Base-by-base conservation (phyloP, 1,284 basidiomycete species). In the Papiliotrema flavescens region DNA sequence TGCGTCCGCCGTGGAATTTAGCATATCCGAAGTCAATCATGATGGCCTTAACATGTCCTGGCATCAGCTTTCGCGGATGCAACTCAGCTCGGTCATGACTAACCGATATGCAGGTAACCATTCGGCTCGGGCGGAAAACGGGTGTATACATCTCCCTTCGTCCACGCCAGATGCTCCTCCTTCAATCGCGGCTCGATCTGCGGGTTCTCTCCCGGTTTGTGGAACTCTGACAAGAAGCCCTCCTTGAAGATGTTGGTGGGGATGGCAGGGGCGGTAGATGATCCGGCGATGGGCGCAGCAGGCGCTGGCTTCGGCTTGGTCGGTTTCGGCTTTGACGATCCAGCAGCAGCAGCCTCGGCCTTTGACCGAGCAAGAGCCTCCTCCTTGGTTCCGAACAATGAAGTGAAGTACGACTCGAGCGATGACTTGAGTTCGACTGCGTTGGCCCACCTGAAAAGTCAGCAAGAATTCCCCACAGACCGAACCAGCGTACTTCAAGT, bases 71-170 rank as follows among this genome's bases (percentile, higher is more conserved):
- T 22, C 24, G 15, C 7, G 9, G 17, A 17, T 24, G 26, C 43
- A 28, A 22, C 36, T n/a, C 19, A 22, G 24, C 20, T 20, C 5
- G 22, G 17, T 13, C 17, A 32, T 32, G 24, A 58, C 69, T 60
- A 39, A 71, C 78, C 94, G 57, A 97, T 92, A 74, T 97, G 94
- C 47, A 98, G 81, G 79, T 84, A 98, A 5, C 95, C 95, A 73
- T 98, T 98, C 2, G 96, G 96, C 78, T 99, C 96, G 3, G 96
- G 96, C 22, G 96, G 96, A 79, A 99, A 99, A 37, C 96, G 91
- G 7, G 96, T 98, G 79, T 88, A 88, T 5, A 98, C 93, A 56
- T 83, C 79, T 14, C 92, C 91, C 24, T 84, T 84, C 0, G 96
- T 98, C 17, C 82, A 82, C 17, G 82, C 81, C 44, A 98, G 80